A percentile compares a stretch with the other conserved stretches of the same genome.
Conservation (phyloP, 441 rosid genomes). For the Brassica balearica region DNA sequence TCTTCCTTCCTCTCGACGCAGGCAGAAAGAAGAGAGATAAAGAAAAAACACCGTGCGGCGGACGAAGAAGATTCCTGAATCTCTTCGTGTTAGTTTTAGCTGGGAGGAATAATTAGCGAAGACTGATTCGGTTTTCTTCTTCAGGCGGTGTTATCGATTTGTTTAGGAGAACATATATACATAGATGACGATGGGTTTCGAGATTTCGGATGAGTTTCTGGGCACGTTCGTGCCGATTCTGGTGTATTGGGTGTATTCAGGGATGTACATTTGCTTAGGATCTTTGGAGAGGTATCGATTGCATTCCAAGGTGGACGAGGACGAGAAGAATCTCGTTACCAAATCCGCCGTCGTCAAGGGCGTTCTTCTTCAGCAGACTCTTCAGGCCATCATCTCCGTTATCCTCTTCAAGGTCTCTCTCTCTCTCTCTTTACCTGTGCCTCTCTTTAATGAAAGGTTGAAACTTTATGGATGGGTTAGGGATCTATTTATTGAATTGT, state of each 20-base stretch:
- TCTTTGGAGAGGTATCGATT: slow-evolving; percentile 67
- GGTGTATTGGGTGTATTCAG: slow-evolving; percentile 84
- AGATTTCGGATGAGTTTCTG: slow-evolving; percentile 73
- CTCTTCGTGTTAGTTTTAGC: neutral
- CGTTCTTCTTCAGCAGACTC: slow-evolving; percentile 71
- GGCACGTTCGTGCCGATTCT: slow-evolving; percentile 72
- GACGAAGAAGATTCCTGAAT: neutral
- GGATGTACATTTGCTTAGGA: slow-evolving; percentile 63
- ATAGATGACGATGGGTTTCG: slow-evolving; percentile 53
- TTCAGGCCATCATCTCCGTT: slow-evolving; percentile 77
- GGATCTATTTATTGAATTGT: neutral
- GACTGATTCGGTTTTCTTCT: neutral
- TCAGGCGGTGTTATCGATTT: neutral
- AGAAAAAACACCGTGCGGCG: slow-evolving; percentile 9
- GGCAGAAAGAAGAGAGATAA: neutral
- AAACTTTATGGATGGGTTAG: neutral
- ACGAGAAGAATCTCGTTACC: slow-evolving; percentile 79
- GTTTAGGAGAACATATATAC: neutral
- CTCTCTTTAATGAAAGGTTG: neutral
- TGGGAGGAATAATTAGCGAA: neutral
- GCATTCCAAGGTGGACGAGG: slow-evolving; percentile 76
- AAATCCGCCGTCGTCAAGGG: slow-evolving; percentile 70
- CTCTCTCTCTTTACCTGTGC: neutral
- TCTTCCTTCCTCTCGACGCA: slow-evolving; percentile 11
- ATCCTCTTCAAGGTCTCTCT: slow-evolving; percentile 62